Evolutionary conservation across 129 eudicot genomes (phyloP).

Genomic region (Rutidosis leptorrhynchoides): DNA sequence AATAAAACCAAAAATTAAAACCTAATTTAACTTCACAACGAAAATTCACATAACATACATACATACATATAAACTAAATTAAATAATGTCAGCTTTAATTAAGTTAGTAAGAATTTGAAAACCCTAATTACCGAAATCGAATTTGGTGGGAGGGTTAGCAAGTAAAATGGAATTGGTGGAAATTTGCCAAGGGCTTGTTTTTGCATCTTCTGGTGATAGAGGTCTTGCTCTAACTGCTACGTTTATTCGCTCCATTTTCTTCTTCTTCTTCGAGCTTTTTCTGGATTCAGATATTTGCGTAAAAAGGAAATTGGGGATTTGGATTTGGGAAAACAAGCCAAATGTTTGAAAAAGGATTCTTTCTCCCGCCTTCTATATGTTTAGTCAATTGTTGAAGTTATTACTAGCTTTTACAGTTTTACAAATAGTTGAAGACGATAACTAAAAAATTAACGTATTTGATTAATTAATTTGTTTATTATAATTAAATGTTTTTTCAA

Average conservation of each 20-base stretch:
- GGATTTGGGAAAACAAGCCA: background rate
- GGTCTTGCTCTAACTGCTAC: conserved; percentile 87
- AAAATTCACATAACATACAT: background rate
- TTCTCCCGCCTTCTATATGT: background rate
- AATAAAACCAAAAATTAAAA: conserved; percentile 2
- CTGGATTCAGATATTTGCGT: background rate
- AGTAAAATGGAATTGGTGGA: conserved; percentile 63
- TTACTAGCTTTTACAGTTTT: too few species aligned
- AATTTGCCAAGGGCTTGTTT: conserved; percentile 81
- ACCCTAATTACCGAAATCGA: conserved; percentile 65
- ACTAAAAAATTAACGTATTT: too few species aligned
- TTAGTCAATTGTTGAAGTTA: background rate
- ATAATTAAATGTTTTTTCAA: too few species aligned
- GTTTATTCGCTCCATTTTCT: conserved; percentile 73
- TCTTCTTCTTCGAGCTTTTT: background rate
- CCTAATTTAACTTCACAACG: conserved; percentile 12
- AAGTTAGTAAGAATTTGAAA: background rate
- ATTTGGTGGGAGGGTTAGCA: conserved; percentile 57
- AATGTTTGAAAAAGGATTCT: too few species aligned
- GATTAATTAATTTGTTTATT: too few species aligned
- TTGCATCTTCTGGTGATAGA: conserved; percentile 72
- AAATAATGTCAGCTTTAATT: background rate
- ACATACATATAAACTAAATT: background rate
- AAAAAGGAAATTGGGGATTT: conserved; percentile 2
- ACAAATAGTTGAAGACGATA: too few species aligned